Base-by-base conservation (phyloP, 108 stramenopile species). In the Nitzschia putrida region DNA sequence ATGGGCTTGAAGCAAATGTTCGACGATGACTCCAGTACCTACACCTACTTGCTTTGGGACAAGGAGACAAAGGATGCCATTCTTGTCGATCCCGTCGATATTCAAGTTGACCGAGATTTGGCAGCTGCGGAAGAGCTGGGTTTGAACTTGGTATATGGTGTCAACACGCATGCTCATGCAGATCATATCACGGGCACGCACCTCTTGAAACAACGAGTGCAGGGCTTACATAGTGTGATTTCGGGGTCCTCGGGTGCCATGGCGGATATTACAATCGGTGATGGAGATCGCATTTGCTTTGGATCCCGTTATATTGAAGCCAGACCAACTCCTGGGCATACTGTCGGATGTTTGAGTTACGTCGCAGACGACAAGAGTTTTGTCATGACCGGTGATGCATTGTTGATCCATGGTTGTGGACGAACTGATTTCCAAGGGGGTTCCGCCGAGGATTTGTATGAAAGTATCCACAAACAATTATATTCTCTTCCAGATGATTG, bases 181-280 rank as follows among this genome's bases (percentile, higher is more conserved):
- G 97, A 97, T 63, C 94, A 95, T 80, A 85, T 97, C 45, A 92
- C 92, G 11, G 97, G 97, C 12, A 84, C 92, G 8, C 77, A 83
- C 10, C 50, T 81, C 37, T 72, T 97, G 41, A 93, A 92, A 73
- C 60, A 80, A 66, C 63, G 74, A 38, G 50, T 92, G 7, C 65
- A 77, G 6, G 85, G 83, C 21, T 64, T 89, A 44, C 69, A 92
- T 65, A 85, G 83, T 69, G 87, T 93, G 52, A 88, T 97, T 26
- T 87, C 92, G 2, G 78, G 61, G 22, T 73, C 74, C 14, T 88
- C 89, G 0, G 70, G 74, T 26, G 94, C 93, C 10, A 63, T 82
- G 56, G 87, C 92, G 22, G 93, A 95, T 64, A 64, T 90, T 8
- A 42, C 78, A 24, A 23, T 97, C 9, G 44, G 29, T 16, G 63